These are phyloP conservation scores for Chlamydomonas schloesseri DNA, from an alignment of 139 green algal genomes.

Conservation along the genomic window DNA sequence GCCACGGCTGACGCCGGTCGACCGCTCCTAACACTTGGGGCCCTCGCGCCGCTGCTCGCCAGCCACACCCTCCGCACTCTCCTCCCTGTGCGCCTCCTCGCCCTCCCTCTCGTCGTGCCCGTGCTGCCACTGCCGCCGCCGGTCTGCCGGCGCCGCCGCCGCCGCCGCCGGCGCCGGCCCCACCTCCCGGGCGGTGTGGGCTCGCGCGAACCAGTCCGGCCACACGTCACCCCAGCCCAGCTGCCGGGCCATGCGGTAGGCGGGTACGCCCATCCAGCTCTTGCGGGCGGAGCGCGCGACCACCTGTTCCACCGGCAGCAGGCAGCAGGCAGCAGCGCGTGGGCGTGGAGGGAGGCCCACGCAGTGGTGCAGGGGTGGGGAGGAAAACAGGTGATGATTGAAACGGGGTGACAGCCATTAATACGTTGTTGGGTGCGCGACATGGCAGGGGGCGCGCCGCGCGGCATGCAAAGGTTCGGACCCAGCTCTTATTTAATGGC, in stretches of 20 bases:
- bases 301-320: conserved; percentile 60
- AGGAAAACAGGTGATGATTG: no score
- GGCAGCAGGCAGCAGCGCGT: background rate
- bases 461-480: no score
- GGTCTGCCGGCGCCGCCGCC: background rate
- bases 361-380: no score
- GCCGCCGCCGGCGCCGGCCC: background rate
- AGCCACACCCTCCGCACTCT: no score
- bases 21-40: no score
- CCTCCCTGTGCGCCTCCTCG: no score
- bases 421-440: no score
- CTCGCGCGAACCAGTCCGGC: conserved; percentile 62
- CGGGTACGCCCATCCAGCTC: conserved; percentile 60
- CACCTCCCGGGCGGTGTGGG: background rate
- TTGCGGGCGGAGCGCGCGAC: conserved; percentile 53
- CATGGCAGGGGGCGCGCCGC: no score
- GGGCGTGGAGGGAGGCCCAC: background rate
- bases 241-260: conserved; percentile 68
- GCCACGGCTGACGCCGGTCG: no score
- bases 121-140: background rate
- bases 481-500: no score
- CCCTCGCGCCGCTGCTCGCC: no score
- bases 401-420: no score
- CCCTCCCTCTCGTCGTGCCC: background rate
- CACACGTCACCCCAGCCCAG: conserved; percentile 82